phyloP scores from a whole-genome alignment of 176 grass and related monocot genomes.

The Oryza glumipatula region DNA sequence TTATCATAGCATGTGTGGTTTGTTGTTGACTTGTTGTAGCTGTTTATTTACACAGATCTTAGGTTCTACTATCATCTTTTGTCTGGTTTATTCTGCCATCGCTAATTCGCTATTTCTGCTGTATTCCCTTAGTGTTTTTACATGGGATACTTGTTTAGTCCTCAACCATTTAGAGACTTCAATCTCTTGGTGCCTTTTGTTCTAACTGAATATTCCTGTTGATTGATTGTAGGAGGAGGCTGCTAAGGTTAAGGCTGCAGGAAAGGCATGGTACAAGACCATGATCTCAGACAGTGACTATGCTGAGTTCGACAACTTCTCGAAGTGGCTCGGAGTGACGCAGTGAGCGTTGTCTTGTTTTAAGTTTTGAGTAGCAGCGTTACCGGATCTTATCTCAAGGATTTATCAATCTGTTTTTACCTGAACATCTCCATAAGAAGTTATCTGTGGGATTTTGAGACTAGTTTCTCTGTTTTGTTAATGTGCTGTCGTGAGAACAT shows the following conservation, averaged over 20 bases:
- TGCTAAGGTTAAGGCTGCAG: constrained; percentile 57
- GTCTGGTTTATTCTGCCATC: background rate
- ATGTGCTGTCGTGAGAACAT: constrained; percentile 31
- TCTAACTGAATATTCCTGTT: background rate
- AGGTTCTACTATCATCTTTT: background rate
- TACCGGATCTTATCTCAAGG: background rate
- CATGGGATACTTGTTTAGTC: background rate
- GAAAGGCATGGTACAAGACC: constrained; percentile 83
- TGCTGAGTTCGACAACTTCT: constrained; percentile 75
- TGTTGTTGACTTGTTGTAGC: background rate
- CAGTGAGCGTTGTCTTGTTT: constrained; percentile 46
- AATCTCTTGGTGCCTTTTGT: background rate
- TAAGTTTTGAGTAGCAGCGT: constrained; percentile 51
- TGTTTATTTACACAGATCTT: background rate
- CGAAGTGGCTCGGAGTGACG: constrained; percentile 80
- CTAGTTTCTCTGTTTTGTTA: constrained; percentile 9
- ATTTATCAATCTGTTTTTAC: constrained; percentile 29
- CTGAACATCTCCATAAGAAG: constrained; percentile 18
- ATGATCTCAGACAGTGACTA: constrained; percentile 87
- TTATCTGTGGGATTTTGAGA: constrained; percentile 29
- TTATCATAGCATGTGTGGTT: background rate
- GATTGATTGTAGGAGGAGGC: constrained; percentile 44
- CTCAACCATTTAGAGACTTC: background rate
- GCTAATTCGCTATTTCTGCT: too few species aligned
- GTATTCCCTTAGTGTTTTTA: background rate